Conservation (phyloP, 441 rosid genomes). For the Arabidopsis hybrid region DNA sequence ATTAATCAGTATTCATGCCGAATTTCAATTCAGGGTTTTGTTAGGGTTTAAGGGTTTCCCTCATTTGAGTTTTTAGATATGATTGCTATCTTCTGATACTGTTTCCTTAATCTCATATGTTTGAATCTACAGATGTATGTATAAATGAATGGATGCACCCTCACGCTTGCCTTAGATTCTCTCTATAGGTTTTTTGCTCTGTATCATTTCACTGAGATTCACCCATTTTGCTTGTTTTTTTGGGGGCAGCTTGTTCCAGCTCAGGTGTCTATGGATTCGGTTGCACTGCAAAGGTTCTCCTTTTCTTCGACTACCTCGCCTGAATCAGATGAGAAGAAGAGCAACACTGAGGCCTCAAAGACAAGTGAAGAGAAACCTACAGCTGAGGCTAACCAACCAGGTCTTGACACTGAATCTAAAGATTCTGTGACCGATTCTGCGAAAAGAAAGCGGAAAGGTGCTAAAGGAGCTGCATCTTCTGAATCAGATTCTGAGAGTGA, state of each 20-base stretch:
- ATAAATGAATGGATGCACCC: neutral
- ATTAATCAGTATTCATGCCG: neutral
- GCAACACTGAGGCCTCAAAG: conserved; percentile 37
- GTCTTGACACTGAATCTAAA: conserved; percentile 51
- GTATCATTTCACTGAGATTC: conserved; percentile 30
- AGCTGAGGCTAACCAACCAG: conserved; percentile 60
- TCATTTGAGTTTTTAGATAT: neutral
- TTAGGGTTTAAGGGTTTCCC: conserved; percentile 54
- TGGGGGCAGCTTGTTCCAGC: conserved; percentile 27
- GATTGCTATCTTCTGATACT: neutral
- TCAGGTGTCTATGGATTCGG: conserved; percentile 41
- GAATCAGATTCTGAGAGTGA: conserved; percentile 67
- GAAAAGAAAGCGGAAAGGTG: conserved; percentile 47
- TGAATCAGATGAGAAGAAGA: conserved; percentile 58
- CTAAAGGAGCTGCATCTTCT: conserved; percentile 62
- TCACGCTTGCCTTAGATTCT: conserved; percentile 9
- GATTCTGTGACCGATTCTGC: conserved; percentile 39
- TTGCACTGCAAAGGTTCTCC: conserved; percentile 55
- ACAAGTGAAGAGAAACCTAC: conserved; percentile 43
- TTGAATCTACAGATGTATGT: conserved; percentile 10
- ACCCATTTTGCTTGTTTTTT: conserved; percentile 37
- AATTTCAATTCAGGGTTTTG: conserved; percentile 47
- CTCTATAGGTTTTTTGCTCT: conserved; percentile 8
- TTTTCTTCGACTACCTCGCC: conserved; percentile 62
- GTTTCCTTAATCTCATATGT: neutral